phyloP scores from a whole-genome alignment of 345 rosid genomes.

The Clarkia xantiana region DNA sequence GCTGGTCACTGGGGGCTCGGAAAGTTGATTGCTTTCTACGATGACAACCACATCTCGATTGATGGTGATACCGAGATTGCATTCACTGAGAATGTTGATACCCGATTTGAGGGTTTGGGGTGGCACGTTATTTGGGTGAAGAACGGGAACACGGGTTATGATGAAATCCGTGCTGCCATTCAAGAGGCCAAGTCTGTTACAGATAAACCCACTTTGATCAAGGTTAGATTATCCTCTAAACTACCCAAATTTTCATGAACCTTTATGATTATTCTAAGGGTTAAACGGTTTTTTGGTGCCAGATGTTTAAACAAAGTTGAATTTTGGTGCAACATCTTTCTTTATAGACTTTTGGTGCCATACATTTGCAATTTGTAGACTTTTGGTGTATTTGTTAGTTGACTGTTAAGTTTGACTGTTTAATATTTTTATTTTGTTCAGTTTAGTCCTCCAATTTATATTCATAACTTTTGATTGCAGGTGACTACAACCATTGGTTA shows the following conservation, averaged over 20 bases:
- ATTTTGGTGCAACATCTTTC: too few relatives aligned
- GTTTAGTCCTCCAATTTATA: too few relatives aligned
- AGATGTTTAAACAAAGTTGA: too few relatives aligned
- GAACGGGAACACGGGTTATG: constrained; percentile 95
- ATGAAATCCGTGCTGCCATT: constrained; percentile 90
- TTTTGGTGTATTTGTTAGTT: too few relatives aligned
- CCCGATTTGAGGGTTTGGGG: constrained; percentile 86
- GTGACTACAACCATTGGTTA: constrained; percentile 87
- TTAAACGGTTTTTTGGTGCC: too few relatives aligned
- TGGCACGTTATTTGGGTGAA: constrained; percentile 99
- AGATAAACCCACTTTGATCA: constrained; percentile 79
- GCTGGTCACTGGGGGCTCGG: constrained; percentile 99
- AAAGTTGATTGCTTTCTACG: constrained; percentile 90
- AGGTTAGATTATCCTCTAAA: constrained; percentile 16
- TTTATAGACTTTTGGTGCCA: too few relatives aligned
- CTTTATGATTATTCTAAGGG: too few relatives aligned
- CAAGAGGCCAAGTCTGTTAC: constrained; percentile 92
- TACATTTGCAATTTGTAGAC: too few relatives aligned
- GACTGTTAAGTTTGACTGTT: too few relatives aligned
- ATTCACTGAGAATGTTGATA: constrained; percentile 70
- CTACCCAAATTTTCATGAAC: background rate
- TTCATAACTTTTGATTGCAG: too few relatives aligned
- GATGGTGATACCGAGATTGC: constrained; percentile 97
- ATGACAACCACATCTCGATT: constrained; percentile 95
- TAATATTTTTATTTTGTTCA: too few relatives aligned